phyloP scores from a whole-genome alignment of 306 rosid species.

The Lupinus albus region DNA sequence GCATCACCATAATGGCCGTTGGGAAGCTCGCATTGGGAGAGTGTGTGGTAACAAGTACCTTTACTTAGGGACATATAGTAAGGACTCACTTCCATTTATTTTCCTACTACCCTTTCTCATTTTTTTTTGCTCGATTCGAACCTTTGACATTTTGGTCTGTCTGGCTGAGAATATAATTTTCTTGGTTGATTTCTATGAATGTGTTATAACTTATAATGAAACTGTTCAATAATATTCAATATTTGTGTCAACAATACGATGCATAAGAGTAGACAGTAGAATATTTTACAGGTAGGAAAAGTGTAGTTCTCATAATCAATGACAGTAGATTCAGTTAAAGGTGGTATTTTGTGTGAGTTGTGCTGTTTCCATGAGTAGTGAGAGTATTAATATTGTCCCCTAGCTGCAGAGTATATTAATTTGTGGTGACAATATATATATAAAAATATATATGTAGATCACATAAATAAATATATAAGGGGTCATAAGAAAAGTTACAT shows the following conservation, averaged over 20 bases:
- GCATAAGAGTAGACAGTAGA: too few relatives aligned
- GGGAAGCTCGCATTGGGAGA: conserved; percentile 98
- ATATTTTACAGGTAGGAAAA: too few relatives aligned
- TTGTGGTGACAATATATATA: conserved; percentile 35
- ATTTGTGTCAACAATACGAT: too few relatives aligned
- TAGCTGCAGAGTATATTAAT: conserved; percentile 44
- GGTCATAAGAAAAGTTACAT: neutral
- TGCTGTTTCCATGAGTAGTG: conserved; percentile 42
- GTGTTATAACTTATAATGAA: too few relatives aligned
- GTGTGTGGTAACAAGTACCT: conserved; percentile 90
- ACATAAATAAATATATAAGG: conserved; percentile 2
- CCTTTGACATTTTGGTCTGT: too few relatives aligned
- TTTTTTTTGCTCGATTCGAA: too few relatives aligned
- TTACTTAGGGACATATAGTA: conserved; percentile 88
- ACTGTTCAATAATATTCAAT: too few relatives aligned
- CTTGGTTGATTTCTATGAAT: too few relatives aligned
- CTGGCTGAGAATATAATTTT: too few relatives aligned
- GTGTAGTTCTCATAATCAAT: too few relatives aligned
- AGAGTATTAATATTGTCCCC: conserved; percentile 28
- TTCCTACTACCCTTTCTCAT: too few relatives aligned
- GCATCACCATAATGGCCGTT: conserved; percentile 94
- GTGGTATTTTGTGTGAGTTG: conserved; percentile 41
- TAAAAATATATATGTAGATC: conserved; percentile 26
- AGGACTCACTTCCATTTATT: conserved; percentile 24
- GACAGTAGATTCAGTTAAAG: neutral